Percentiles rank a stretch among this genome's conserved stretches.
phyloP scores from a whole-genome alignment of 2,329 filamentous ascomycete species.

The Ophiobolus disseminans region DNA sequence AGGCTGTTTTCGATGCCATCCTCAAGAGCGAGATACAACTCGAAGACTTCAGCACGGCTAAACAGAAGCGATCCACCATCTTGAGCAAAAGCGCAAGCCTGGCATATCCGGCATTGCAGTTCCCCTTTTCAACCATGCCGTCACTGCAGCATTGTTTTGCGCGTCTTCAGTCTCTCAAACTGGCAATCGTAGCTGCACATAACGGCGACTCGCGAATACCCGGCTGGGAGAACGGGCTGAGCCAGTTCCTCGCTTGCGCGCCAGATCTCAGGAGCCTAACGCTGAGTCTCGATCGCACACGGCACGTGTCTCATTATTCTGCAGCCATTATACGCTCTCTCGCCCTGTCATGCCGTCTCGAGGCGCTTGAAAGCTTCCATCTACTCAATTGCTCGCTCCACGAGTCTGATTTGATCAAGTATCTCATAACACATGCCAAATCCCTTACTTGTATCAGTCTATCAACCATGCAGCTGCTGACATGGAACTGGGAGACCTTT shows the following conservation, averaged over 20 bases:
- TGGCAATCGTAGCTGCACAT: slow-evolving; percentile 25
- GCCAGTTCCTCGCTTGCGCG: slow-evolving; percentile 27
- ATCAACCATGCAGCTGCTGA: too few species aligned
- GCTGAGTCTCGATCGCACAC: slow-evolving; percentile 26
- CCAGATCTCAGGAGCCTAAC: slow-evolving; percentile 24
- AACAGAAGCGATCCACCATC: slow-evolving; percentile 10
- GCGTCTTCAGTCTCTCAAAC: slow-evolving; percentile 20
- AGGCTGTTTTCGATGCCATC: slow-evolving; percentile 30
- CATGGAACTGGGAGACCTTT: too few species aligned
- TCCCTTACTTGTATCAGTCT: too few species aligned
- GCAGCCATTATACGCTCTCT: slow-evolving; percentile 26
- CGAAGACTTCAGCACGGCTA: slow-evolving; percentile 30
- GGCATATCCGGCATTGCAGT: slow-evolving; percentile 21
- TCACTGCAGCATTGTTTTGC: slow-evolving; percentile 21
- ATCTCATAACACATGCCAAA: too few species aligned
- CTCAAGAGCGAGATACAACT: slow-evolving; percentile 25
- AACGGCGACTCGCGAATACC: slow-evolving; percentile 16
- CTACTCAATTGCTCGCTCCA: slow-evolving; percentile 24
- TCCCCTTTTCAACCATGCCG: slow-evolving; percentile 14
- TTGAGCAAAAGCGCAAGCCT: slow-evolving; percentile 22
- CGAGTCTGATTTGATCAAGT: slow-evolving; percentile 23
- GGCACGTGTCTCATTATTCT: slow-evolving; percentile 15
- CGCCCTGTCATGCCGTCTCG: slow-evolving; percentile 15
- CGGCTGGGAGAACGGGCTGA: slow-evolving; percentile 31
- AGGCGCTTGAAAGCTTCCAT: slow-evolving; percentile 18